phyloP scores from a whole-genome alignment of 108 stramenopile genomes.

The Seminavis robusta region DNA sequence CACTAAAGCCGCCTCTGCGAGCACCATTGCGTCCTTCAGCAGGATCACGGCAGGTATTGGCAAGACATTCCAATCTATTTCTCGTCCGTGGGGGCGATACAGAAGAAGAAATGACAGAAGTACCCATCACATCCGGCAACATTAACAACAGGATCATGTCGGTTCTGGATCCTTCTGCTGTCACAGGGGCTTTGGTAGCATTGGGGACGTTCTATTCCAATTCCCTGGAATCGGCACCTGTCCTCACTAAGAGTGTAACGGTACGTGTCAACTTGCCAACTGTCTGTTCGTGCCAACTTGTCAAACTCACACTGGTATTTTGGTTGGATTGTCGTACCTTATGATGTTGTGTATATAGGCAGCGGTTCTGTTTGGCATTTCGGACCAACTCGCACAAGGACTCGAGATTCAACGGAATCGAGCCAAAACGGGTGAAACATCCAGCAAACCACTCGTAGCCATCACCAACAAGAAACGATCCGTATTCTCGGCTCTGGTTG shows the following conservation, averaged over 20 bases:
- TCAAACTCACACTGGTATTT: no score
- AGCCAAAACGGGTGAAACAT: background rate
- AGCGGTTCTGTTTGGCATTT: slow-evolving; percentile 72
- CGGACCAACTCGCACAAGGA: slow-evolving; percentile 69
- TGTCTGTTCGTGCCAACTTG: no score
- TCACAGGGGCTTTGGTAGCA: background rate
- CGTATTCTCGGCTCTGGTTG: slow-evolving; percentile 52
- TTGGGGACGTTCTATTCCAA: slow-evolving; percentile 23
- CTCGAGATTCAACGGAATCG: slow-evolving; percentile 51
- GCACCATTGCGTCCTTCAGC: no score
- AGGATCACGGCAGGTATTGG: no score
- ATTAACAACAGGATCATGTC: background rate
- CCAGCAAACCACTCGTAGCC: no score
- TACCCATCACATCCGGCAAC: background rate
- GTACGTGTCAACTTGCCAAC: slow-evolving; percentile 64
- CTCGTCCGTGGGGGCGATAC: no score
- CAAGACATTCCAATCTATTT: no score
- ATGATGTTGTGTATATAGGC: no score
- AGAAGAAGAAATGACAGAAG: background rate
- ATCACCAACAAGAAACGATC: slow-evolving; percentile 49
- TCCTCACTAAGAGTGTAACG: slow-evolving; percentile 78
- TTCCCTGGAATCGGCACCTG: slow-evolving; percentile 41
- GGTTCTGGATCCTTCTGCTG: background rate
- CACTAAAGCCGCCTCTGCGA: no score
- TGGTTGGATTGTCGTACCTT: no score